Percentiles rank a stretch among this genome's conserved stretches.
Evolutionary conservation across 768 basidiomycete genomes (phyloP).

Genomic region (Lactarius akahatsu): DNA sequence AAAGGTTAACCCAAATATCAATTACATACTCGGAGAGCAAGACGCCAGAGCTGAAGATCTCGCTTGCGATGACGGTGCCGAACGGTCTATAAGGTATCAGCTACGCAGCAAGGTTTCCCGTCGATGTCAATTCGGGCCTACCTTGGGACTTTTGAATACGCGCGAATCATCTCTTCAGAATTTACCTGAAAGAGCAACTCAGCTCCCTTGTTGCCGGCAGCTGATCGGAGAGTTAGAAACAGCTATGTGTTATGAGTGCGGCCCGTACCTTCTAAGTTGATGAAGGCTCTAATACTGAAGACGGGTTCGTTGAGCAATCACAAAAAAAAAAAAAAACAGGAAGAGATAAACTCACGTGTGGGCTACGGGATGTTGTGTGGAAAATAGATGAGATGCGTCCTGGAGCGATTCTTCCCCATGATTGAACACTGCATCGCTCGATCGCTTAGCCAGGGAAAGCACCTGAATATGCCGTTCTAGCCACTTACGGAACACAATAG

Average conservation of each 20-base stretch:
- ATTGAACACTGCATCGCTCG: constrained; percentile 71
- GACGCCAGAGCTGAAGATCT: constrained; percentile 89
- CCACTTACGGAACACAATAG: constrained; percentile 77
- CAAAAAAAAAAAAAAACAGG: background rate
- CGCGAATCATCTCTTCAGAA: constrained; percentile 90
- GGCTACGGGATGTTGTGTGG: constrained; percentile 80
- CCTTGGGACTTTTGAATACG: constrained; percentile 84
- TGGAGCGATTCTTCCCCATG: constrained; percentile 94
- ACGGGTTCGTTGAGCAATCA: constrained; percentile 4
- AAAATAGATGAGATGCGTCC: constrained; percentile 91
- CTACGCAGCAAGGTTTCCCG: background rate
- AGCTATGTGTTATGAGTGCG: too few relatives aligned
- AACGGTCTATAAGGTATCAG: constrained; percentile 58
- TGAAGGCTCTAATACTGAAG: constrained; percentile 71
- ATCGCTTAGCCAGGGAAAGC: constrained; percentile 7
- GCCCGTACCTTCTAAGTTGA: constrained; percentile 81
- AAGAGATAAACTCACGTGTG: constrained; percentile 46
- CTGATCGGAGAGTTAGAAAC: constrained; percentile 39
- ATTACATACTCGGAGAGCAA: constrained; percentile 75
- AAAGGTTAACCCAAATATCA: background rate
- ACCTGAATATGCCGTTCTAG: background rate
- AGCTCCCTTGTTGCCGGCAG: constrained; percentile 83
- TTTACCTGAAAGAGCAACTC: constrained; percentile 96
- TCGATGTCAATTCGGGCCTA: constrained; percentile 31
- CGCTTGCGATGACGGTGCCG: constrained; percentile 86